Conservation (phyloP, 2,329 filamentous ascomycete species). For the Cercospora nicotianae region DNA sequence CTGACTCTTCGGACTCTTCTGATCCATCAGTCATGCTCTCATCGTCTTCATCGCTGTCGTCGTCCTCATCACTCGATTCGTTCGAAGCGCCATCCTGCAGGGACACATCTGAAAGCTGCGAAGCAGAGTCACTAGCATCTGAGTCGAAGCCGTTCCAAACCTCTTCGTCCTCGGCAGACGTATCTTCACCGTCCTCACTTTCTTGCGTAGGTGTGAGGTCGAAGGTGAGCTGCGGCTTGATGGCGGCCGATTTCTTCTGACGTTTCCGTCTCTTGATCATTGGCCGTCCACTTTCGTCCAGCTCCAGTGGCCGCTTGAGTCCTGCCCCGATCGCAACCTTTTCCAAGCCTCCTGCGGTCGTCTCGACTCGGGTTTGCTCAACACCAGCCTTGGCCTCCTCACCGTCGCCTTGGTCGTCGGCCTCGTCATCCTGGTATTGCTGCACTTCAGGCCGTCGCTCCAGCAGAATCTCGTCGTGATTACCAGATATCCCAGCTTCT, state of each 20-base stretch:
- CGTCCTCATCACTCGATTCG: background rate
- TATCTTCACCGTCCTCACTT: conserved; percentile 1
- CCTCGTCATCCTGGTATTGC: conserved; percentile 19
- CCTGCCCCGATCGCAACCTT: conserved; percentile 63
- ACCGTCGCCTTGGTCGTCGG: conserved; percentile 19
- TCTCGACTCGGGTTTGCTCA: background rate
- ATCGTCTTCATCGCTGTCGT: background rate
- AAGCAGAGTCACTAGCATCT: conserved; percentile 3
- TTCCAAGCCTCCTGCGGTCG: background rate
- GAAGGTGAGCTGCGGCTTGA: conserved; percentile 29
- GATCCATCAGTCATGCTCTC: background rate
- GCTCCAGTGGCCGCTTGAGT: conserved; percentile 79
- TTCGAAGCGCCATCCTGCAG: conserved; percentile 2
- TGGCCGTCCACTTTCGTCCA: conserved; percentile 76
- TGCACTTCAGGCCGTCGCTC: conserved; percentile 37
- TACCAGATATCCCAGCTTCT: conserved; percentile 59
- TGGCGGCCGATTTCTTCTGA: conserved; percentile 46
- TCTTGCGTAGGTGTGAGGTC: background rate
- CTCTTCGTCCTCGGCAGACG: conserved; percentile 4
- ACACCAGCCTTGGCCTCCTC: background rate
- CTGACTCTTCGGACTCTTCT: conserved; percentile 45
- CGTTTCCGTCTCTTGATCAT: conserved; percentile 76
- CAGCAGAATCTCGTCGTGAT: conserved; percentile 57
- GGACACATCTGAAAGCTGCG: background rate
- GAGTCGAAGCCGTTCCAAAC: conserved; percentile 18